These are phyloP conservation scores for Trichoderma lentiforme DNA, from an alignment of 2,329 filamentous ascomycete genomes.

Conservation along the genomic window DNA sequence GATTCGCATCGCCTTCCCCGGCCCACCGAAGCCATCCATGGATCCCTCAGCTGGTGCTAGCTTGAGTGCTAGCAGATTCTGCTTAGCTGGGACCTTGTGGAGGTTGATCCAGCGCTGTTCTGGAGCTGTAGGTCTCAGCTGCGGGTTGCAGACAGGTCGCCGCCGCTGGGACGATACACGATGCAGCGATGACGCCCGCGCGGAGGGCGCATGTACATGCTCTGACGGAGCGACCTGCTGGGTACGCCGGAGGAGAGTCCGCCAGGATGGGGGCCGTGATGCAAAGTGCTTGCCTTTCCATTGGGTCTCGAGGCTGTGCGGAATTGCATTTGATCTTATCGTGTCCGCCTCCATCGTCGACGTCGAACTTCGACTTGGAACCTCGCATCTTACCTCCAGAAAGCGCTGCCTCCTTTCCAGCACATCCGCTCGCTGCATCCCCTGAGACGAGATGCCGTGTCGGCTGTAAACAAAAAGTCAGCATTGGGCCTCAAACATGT, in stretches of 20 bases:
- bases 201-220: background rate
- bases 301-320: background rate
- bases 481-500: conserved; percentile 16
- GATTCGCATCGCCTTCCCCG: conserved; percentile 8
- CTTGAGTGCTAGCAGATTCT: background rate
- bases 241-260: background rate
- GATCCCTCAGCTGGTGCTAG: background rate
- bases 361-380: background rate
- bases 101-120: background rate
- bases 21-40: background rate
- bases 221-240: background rate
- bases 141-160: conserved; percentile 1
- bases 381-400: conserved; percentile 15
- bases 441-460: conserved; percentile 3
- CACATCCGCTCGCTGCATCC: background rate
- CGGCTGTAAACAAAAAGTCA: background rate
- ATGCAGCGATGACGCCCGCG: background rate
- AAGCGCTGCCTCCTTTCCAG: conserved; percentile 1
- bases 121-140: background rate
- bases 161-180: background rate
- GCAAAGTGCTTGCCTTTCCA: conserved; percentile 7
- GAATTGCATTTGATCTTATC: background rate
- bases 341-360: background rate
- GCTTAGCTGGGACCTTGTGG: background rate
- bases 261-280: background rate